phyloP scores from a whole-genome alignment of 352 stramenopile species.

The Phytopythium kandeliae region DNA sequence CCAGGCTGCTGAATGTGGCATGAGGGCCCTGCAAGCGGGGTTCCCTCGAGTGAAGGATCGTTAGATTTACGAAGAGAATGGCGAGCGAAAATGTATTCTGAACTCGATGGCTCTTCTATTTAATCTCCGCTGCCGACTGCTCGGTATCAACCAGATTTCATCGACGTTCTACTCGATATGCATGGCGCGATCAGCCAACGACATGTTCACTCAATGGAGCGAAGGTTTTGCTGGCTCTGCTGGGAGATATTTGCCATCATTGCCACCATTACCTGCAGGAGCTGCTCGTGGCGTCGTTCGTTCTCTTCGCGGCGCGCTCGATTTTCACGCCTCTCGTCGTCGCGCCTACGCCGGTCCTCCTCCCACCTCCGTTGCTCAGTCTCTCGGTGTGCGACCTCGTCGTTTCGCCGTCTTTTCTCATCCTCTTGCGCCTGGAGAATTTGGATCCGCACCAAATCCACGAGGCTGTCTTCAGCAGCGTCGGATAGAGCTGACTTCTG shows the following conservation, averaged over 20 bases:
- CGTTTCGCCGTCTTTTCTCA: background rate
- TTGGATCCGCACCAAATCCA: background rate
- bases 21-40: background rate
- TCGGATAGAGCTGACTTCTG: background rate
- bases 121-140: background rate
- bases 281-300: background rate
- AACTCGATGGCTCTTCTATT: background rate
- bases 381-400: background rate
- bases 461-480: background rate
- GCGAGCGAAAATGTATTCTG: background rate
- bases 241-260: background rate
- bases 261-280: background rate
- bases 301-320: background rate
- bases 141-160: background rate
- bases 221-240: background rate
- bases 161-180: background rate
- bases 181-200: background rate
- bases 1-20: background rate
- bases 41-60: background rate
- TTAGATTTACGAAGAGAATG: background rate
- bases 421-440: conserved; percentile 1
- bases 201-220: background rate
- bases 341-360: background rate
- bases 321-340: background rate
- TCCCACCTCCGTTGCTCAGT: background rate